Conservation (phyloP, 441 rosid genomes). For the Manihot esculenta region DNA sequence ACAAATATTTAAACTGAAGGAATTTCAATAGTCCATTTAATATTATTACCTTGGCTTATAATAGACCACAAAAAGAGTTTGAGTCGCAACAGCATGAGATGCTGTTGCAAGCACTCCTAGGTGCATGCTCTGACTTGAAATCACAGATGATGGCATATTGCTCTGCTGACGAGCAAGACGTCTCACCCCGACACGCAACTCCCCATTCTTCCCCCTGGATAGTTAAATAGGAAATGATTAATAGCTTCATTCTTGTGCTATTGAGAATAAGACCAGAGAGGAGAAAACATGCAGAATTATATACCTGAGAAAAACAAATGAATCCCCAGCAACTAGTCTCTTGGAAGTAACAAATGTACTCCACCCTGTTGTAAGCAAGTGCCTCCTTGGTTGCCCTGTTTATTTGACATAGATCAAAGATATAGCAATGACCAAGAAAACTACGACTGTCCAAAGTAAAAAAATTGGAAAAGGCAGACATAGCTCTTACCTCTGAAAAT, state of each 20-base stretch:
- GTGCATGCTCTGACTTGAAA: constrained; percentile 98
- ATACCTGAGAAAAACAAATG: constrained; percentile 91
- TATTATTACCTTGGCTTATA: constrained; percentile 79
- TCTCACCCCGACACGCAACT: constrained; percentile 81
- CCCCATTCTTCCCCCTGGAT: constrained; percentile 65
- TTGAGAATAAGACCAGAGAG: not conserved
- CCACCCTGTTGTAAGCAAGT: constrained; percentile 98
- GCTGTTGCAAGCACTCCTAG: constrained; percentile 98
- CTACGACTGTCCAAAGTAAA: not conserved
- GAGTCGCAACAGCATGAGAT: constrained; percentile 81
- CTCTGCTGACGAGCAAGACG: constrained; percentile 64
- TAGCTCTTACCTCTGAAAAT: constrained; percentile 73
- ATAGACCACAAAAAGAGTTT: constrained; percentile 73
- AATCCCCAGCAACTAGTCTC: constrained; percentile 88
- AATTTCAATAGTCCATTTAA: not conserved
- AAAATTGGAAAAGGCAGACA: not conserved
- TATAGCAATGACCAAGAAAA: not conserved
- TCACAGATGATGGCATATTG: constrained; percentile 82
- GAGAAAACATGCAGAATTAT: not conserved
- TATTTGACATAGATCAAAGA: not conserved
- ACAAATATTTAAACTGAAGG: not conserved
- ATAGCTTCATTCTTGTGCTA: constrained; percentile 12
- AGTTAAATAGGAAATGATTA: constrained; percentile 12
- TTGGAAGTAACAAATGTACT: constrained; percentile 91
- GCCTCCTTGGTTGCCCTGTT: constrained; percentile 92